Percentiles rank a stretch among this genome's conserved stretches.
Evolutionary conservation across 2,329 filamentous ascomycete genomes (phyloP).

Genomic region (Alternaria postmessia): DNA sequence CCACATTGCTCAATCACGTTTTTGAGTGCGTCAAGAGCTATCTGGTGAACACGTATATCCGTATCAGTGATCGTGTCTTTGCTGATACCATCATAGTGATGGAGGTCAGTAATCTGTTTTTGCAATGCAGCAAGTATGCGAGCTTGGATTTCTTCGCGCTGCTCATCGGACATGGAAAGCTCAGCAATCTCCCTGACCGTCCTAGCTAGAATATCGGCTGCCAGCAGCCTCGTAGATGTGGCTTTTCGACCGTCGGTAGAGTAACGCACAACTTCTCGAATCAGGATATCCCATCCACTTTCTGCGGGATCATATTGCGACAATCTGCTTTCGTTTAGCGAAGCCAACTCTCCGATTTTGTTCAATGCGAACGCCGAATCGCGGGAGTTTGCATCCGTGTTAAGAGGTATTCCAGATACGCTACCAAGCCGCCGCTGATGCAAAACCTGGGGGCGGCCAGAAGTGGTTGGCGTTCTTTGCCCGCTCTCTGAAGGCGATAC

Average conservation of each 20-base stretch:
- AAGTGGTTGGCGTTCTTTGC: slow-evolving; percentile 31
- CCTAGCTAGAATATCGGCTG: slow-evolving; percentile 60
- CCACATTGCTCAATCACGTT: slow-evolving; percentile 87
- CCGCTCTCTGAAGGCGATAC: slow-evolving; percentile 32
- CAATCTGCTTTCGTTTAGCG: slow-evolving; percentile 65
- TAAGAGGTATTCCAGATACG: slow-evolving; percentile 53
- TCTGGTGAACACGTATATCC: slow-evolving; percentile 81
- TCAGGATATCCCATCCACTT: slow-evolving; percentile 80
- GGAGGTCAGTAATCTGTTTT: slow-evolving; percentile 67
- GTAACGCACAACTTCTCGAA: slow-evolving; percentile 61
- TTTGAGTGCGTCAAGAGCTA: slow-evolving; percentile 80
- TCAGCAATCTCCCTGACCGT: slow-evolving; percentile 58
- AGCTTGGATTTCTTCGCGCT: slow-evolving; percentile 67
- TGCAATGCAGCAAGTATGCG: slow-evolving; percentile 73
- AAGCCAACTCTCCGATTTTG: slow-evolving; percentile 57
- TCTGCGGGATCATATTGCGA: slow-evolving; percentile 70
- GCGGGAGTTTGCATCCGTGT: slow-evolving; percentile 50
- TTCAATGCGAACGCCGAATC: slow-evolving; percentile 59
- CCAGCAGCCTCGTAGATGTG: slow-evolving; percentile 56
- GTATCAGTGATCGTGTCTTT: slow-evolving; percentile 67
- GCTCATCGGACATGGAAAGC: slow-evolving; percentile 59
- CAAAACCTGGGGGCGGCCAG: slow-evolving; percentile 37
- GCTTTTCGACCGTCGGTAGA: slow-evolving; percentile 51
- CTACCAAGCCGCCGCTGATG: slow-evolving; percentile 54
- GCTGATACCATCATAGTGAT: slow-evolving; percentile 58